Evolutionary conservation across 805 yeast genomes (phyloP).

Genomic region (Metschnikowia similis): DNA sequence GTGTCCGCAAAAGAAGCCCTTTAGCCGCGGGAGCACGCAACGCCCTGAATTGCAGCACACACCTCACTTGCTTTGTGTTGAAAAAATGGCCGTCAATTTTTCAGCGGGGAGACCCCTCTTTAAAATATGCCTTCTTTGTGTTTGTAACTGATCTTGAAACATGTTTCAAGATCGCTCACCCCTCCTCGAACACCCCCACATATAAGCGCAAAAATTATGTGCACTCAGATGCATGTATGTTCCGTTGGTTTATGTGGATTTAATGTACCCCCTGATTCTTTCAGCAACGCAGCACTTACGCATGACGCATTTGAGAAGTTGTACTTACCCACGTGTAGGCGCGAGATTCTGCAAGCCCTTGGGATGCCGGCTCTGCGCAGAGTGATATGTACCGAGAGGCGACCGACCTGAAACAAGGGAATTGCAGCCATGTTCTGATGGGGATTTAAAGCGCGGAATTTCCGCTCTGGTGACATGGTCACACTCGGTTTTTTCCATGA

Average conservation of each 20-base stretch:
- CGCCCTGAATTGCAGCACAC: too few species aligned
- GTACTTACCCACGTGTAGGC: neutral
- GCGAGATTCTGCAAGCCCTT: neutral
- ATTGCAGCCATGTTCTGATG: neutral
- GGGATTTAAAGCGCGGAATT: neutral
- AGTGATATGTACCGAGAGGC: neutral
- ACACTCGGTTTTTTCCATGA: neutral
- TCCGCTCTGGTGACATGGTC: neutral
- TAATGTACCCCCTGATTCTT: neutral
- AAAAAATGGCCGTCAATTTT: too few species aligned
- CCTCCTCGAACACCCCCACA: neutral
- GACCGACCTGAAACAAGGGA: neutral
- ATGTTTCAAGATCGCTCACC: neutral
- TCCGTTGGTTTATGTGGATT: neutral
- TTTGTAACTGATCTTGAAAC: neutral
- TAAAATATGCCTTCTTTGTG: neutral
- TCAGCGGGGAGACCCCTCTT: neutral
- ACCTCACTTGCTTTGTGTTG: neutral
- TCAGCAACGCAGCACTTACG: too few species aligned
- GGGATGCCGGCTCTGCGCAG: neutral
- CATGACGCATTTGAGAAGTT: neutral
- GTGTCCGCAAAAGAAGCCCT: neutral
- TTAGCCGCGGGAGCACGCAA: neutral
- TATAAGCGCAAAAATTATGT: neutral
- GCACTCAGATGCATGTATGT: neutral